These are phyloP conservation scores for Ogataea haglerorum DNA, from an alignment of 805 yeast species.

Conservation along the genomic window DNA sequence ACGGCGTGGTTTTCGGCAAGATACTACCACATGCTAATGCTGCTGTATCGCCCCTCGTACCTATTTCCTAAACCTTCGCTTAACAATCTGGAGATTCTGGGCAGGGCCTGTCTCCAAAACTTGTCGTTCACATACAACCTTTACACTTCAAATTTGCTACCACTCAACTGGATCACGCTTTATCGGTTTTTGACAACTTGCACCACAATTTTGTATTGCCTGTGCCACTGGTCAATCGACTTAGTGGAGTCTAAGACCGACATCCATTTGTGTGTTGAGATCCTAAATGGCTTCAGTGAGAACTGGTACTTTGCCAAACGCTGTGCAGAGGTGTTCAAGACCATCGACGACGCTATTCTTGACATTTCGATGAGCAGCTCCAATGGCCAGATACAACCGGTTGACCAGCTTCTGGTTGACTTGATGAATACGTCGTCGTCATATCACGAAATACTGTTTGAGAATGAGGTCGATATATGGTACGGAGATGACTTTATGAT, in stretches of 20 bases:
- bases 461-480: conserved; percentile 44
- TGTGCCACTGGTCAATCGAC: conserved; percentile 46
- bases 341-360: conserved; percentile 41
- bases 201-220: conserved; percentile 44
- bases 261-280: conserved; percentile 43
- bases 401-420: conserved; percentile 39
- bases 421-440: conserved; percentile 43
- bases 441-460: conserved; percentile 43
- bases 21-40: conserved; percentile 44
- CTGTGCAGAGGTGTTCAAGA: conserved; percentile 43
- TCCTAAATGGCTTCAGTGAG: conserved; percentile 42
- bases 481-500: conserved; percentile 34
- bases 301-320: conserved; percentile 46
- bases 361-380: conserved; percentile 41
- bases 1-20: conserved; percentile 39
- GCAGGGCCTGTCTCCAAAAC: conserved; percentile 44
- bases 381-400: conserved; percentile 34
- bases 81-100: conserved; percentile 39
- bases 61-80: conserved; percentile 43
- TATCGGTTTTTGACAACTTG: conserved; percentile 46
- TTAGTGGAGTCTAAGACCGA: conserved; percentile 44
- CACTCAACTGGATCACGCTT: conserved; percentile 49
- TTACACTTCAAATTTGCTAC: conserved; percentile 42
- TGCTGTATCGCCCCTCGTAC: conserved; percentile 49
- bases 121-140: conserved; percentile 44